Base-by-base conservation (phyloP, 2,329 filamentous ascomycete genomes). In the Xylaria multiplex region DNA sequence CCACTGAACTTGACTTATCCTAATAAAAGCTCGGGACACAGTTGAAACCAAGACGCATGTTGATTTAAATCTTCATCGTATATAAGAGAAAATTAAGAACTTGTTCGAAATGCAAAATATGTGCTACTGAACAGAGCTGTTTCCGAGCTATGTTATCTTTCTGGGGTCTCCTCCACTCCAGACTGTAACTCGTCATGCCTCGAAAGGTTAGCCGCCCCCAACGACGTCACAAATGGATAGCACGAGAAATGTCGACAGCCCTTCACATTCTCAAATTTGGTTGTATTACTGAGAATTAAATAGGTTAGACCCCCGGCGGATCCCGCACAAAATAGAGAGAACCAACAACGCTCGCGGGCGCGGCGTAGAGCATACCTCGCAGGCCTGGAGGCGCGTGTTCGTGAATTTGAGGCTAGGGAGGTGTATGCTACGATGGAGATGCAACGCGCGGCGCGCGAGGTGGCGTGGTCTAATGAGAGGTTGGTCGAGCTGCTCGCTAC, bases 331-430 rank as follows among this genome's bases (percentile, higher is more conserved):
- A 73, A 72, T 69, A 81, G 84, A 69, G 81, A 85, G 68, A 86
- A 85, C 73, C 85, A 87, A 76, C 83, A 84, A 53, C 82, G 82
- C 42, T 85, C 82, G 16, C 81, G 85, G 42, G 83, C 82, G 32
- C 83, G 85, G 43, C 82, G 80, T 37, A 82, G 82, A 65, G 84
- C 85, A 67, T 82, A 83, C 64, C 76, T 86, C 62, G 79, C 82
- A 57, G 78, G 79, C 14, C 77, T 88, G 65, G 82, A 85, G 71
- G 76, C 72, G 24, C 79, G 80, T 49, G 67, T 87, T 40, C 78
- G 78, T 22, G 81, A 82, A 32, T 83, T 82, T 72, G 83, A 86
- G 76, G 76, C 75, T n/a, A 78, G 75, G 5, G 84, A 82, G 24
- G 79, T 83, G 16, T 78, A 81, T 61, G 85, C 85, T 4, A 83